phyloP scores from a whole-genome alignment of 768 basidiomycete species.

The Amanita thiersii region DNA sequence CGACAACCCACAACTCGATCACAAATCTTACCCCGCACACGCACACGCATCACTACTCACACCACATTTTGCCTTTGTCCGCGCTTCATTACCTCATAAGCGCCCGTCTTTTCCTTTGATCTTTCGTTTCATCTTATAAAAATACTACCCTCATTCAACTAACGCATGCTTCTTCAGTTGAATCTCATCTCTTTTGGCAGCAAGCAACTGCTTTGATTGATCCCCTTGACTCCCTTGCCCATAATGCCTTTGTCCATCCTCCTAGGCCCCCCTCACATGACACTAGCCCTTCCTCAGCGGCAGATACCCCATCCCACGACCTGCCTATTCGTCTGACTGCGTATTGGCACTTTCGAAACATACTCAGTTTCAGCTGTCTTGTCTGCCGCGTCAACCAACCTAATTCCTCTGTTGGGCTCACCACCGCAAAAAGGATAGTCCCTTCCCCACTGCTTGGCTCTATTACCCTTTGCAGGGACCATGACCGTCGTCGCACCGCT shows the following conservation, averaged over 20 bases:
- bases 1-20: conserved; percentile 6
- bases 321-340: conserved; percentile 33
- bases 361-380: conserved; percentile 45
- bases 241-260: conserved; percentile 38
- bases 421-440: conserved; percentile 36
- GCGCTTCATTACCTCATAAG: conserved; percentile 1
- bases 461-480: conserved; percentile 54
- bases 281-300: conserved; percentile 25
- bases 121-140: background rate
- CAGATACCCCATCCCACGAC: conserved; percentile 14
- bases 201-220: conserved; percentile 56
- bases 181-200: conserved; percentile 64
- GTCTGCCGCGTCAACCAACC: conserved; percentile 68
- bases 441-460: conserved; percentile 33
- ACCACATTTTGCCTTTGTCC: conserved; percentile 8
- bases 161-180: conserved; percentile 35
- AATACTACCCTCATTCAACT: conserved; percentile 5
- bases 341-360: conserved; percentile 56
- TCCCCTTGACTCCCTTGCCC: conserved; percentile 46
- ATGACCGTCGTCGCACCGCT: conserved; percentile 40
- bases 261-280: conserved; percentile 27
- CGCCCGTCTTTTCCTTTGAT: background rate
- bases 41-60: conserved; percentile 2
- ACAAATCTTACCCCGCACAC: background rate
- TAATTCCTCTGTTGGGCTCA: conserved; percentile 39